Base-by-base conservation (phyloP, 805 yeast genomes). In the Yamadazyma ubonensis region DNA sequence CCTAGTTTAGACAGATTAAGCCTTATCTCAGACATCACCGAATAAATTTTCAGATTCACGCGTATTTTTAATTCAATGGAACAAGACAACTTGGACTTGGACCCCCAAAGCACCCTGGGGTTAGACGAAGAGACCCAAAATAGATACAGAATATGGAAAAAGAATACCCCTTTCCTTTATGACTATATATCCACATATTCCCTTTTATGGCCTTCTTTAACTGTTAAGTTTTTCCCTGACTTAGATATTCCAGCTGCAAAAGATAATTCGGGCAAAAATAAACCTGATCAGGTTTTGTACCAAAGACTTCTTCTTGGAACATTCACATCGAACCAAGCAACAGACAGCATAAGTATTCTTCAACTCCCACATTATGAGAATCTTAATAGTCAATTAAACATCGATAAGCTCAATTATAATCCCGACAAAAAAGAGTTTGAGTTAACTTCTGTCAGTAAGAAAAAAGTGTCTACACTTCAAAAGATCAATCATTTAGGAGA, bases 1-100 rank as follows among this genome's bases (percentile, higher is more conserved):
- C 98, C 98, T 34, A 91, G 70, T 52, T 84, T 83, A 11, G 96
- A 90, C 15, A 80, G 75, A 53, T 85, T 82, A 33, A 89, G 68
- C 31, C 79, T 41, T 39, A 67, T 55, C n/a, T 63, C 65, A 26
- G 25, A n/a, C n/a, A n/a, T 44, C 52, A 29, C 44, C 15, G 16
- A 45, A 46, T 12, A 20, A 16, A 15, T 29, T 33, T 14, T 12
- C 9, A 20, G 9, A 16, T 28, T 15, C 19, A 14, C n/a, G n/a
- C n/a, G n/a, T n/a, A n/a, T n/a, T n/a, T n/a, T n/a, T n/a, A n/a
- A n/a, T n/a, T n/a, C n/a, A n/a, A n/a, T n/a, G n/a, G n/a, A n/a
- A n/a, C n/a, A n/a, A n/a, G n/a, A n/a, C n/a, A n/a, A n/a, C n/a
- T n/a, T n/a, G n/a, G n/a, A n/a, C n/a, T n/a, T n/a, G n/a, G n/a